phyloP scores from a whole-genome alignment of 495 filamentous ascomycete genomes.

The Hamigera avellanea region DNA sequence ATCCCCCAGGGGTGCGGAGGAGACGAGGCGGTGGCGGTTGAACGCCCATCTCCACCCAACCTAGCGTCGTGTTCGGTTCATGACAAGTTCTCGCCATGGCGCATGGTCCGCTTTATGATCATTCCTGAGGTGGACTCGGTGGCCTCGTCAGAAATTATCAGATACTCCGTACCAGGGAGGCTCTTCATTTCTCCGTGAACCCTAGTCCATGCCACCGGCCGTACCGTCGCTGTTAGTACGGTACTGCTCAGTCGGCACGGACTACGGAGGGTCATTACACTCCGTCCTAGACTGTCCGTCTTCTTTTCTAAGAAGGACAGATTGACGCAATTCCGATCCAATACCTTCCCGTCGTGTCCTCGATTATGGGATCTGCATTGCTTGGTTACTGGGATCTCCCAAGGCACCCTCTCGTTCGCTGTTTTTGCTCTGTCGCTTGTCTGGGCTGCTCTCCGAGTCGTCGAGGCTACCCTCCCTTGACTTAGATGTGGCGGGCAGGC shows the following conservation, averaged over 20 bases:
- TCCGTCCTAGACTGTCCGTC: too few species aligned
- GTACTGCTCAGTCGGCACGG: too few species aligned
- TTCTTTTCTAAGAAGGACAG: too few species aligned
- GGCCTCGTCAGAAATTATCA: too few species aligned
- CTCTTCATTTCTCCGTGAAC: slow-evolving; percentile 14
- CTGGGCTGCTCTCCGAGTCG: too few species aligned
- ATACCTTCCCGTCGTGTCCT: too few species aligned
- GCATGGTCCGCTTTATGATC: slow-evolving; percentile 15
- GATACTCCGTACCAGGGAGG: slow-evolving; percentile 1
- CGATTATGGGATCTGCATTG: too few species aligned
- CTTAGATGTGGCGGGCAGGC: slow-evolving; percentile 9
- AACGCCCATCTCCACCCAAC: slow-evolving; percentile 1
- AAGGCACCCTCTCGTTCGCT: too few species aligned
- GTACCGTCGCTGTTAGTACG: slow-evolving; percentile 5
- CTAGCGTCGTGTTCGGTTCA: slow-evolving; percentile 14
- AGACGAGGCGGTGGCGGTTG: slow-evolving; percentile 3
- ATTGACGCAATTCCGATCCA: too few species aligned
- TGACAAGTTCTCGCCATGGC: slow-evolving; percentile 3
- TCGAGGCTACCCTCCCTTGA: slow-evolving; percentile 1
- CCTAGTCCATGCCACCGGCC: slow-evolving; percentile 8
- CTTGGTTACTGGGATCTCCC: too few species aligned
- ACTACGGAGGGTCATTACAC: too few species aligned
- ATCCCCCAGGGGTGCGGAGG: background rate
- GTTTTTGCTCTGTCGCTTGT: too few species aligned
- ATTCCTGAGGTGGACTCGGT: slow-evolving; percentile 8